A percentile compares a stretch with the other conserved stretches of the same genome.
Conservation (phyloP, 768 basidiomycete species). For the Myochromella boudieri region DNA sequence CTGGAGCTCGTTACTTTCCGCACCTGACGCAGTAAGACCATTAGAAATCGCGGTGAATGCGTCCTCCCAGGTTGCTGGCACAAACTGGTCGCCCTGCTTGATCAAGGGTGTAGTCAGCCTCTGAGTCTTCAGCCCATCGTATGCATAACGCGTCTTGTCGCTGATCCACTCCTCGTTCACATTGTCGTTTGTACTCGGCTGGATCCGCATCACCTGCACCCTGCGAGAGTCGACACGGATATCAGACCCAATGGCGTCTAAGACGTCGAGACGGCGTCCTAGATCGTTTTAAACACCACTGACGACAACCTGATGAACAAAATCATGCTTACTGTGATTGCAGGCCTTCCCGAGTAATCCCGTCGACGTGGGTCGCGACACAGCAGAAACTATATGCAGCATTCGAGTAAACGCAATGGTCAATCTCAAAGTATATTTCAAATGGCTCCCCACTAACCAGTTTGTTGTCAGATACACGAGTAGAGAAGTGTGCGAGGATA, state of each 20-base stretch:
- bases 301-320: slow-evolving; percentile 8
- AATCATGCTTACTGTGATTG: slow-evolving; percentile 23
- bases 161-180: slow-evolving; percentile 99
- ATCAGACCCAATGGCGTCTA: slow-evolving; percentile 95
- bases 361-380: slow-evolving; percentile 61
- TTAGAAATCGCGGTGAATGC: slow-evolving; percentile 75
- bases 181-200: slow-evolving; percentile 94
- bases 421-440: too few relatives aligned
- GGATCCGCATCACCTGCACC: slow-evolving; percentile 95
- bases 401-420: too few relatives aligned
- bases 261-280: slow-evolving; percentile 96
- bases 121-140: slow-evolving; percentile 95
- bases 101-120: slow-evolving; percentile 90
- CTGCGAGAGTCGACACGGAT: slow-evolving; percentile 96
- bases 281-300: not conserved
- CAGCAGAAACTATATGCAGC: slow-evolving; percentile 67
- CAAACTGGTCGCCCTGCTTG: slow-evolving; percentile 90
- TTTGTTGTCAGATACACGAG: too few relatives aligned
- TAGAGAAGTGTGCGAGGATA: too few relatives aligned
- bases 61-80: slow-evolving; percentile 88
- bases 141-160: slow-evolving; percentile 97
- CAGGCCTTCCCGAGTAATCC: slow-evolving; percentile 68
- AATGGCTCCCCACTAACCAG: too few relatives aligned
- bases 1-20: slow-evolving; percentile 89
- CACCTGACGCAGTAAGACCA: slow-evolving; percentile 80